phyloP scores from a whole-genome alignment of 768 basidiomycete species.

The Calocybe gangraenosa region DNA sequence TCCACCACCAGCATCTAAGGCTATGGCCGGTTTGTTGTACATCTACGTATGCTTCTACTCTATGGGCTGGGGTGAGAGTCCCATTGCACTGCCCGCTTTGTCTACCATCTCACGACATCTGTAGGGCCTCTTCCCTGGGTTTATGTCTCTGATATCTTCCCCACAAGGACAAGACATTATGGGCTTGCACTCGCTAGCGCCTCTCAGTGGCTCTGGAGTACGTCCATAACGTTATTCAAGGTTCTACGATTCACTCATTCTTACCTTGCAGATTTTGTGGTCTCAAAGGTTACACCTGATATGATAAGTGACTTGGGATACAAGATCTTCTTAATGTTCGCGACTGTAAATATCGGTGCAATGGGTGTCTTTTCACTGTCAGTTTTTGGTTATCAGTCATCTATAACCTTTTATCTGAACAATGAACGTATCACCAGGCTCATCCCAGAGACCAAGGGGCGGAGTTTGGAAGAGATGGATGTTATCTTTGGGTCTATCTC shows the following conservation, averaged over 20 bases:
- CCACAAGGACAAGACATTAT: conserved; percentile 77
- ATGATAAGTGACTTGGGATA: conserved; percentile 59
- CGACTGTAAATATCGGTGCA: conserved; percentile 64
- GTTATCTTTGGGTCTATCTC: conserved; percentile 53
- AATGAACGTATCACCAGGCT: conserved; percentile 26
- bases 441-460: conserved; percentile 62
- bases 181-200: conserved; percentile 72
- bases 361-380: conserved; percentile 68
- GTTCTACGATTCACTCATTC: not conserved
- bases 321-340: conserved; percentile 79
- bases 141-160: conserved; percentile 83
- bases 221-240: conserved; percentile 21
- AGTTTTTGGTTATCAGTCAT: conserved; percentile 17
- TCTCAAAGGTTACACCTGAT: conserved; percentile 67
- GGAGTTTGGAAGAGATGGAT: conserved; percentile 51
- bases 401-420: not conserved
- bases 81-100: conserved; percentile 11
- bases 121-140: conserved; percentile 47
- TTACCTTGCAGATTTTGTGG: conserved; percentile 57
- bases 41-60: conserved; percentile 87
- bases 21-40: conserved; percentile 84
- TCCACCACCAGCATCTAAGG: conserved; percentile 59
- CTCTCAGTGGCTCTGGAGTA: conserved; percentile 83
- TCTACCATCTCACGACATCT: conserved; percentile 23
- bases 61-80: conserved; percentile 69